Percentiles rank a stretch among this genome's conserved stretches.
phyloP scores from a whole-genome alignment of 768 basidiomycete genomes.

The Mycena maculata region DNA sequence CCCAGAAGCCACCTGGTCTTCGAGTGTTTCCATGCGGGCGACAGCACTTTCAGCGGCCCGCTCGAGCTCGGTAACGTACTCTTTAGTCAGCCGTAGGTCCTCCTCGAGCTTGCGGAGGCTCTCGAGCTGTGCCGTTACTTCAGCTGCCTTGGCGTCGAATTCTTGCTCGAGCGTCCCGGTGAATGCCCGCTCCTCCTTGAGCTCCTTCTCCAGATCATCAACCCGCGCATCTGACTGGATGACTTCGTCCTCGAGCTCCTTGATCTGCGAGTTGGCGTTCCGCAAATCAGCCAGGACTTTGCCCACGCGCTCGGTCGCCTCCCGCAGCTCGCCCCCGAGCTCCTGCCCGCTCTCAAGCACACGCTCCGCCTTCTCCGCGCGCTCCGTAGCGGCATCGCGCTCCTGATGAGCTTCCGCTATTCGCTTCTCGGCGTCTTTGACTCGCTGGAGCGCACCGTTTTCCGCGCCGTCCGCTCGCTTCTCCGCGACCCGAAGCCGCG shows the following conservation, averaged over 20 bases:
- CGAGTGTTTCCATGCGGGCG: slow-evolving; percentile 66
- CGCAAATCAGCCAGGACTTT: slow-evolving; percentile 68
- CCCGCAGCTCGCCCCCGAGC: slow-evolving; percentile 72
- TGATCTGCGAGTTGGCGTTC: slow-evolving; percentile 67
- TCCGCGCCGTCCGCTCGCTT: slow-evolving; percentile 53
- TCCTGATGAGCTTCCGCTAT: slow-evolving; percentile 62
- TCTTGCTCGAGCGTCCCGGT: slow-evolving; percentile 59
- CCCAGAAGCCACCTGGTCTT: slow-evolving; percentile 62
- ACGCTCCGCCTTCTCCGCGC: slow-evolving; percentile 73
- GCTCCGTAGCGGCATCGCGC: slow-evolving; percentile 65
- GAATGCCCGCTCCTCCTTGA: slow-evolving; percentile 63
- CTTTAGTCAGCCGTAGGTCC: slow-evolving; percentile 61
- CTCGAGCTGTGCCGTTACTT: slow-evolving; percentile 48
- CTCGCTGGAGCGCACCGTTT: slow-evolving; percentile 48
- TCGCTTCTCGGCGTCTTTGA: slow-evolving; percentile 60
- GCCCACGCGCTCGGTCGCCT: slow-evolving; percentile 71
- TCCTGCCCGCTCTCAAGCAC: slow-evolving; percentile 74
- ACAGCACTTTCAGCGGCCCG: slow-evolving; percentile 64
- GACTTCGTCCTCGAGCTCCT: slow-evolving; percentile 73
- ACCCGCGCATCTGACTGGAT: slow-evolving; percentile 61
- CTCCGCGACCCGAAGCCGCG: slow-evolving; percentile 65
- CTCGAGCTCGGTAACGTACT: slow-evolving; percentile 69
- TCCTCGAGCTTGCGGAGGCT: slow-evolving; percentile 54
- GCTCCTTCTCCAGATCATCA: slow-evolving; percentile 66
- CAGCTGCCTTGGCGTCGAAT: slow-evolving; percentile 50